Evolutionary conservation across 2,329 filamentous ascomycete species (phyloP).

Genomic region (Arthrobotrys iridis): DNA sequence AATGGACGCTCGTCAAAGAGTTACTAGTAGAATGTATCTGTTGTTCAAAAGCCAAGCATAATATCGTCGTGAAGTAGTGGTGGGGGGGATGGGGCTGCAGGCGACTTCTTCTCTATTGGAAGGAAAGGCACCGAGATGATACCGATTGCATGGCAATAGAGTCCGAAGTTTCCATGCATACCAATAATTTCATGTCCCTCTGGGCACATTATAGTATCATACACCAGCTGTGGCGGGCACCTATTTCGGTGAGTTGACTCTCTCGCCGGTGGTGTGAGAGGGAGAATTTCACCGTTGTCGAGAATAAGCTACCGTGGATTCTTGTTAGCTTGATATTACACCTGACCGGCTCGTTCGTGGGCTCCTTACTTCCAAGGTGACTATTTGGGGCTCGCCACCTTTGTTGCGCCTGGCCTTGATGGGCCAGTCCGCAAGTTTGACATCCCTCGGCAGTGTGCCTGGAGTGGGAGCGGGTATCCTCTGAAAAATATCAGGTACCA

Average conservation of each 20-base stretch:
- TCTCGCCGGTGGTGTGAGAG: conserved; percentile 30
- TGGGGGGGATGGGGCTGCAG: not conserved
- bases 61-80: conserved; percentile 19
- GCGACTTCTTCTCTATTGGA: conserved; percentile 33
- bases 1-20: not conserved
- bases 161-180: conserved; percentile 48
- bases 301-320: conserved; percentile 14
- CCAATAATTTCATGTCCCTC: conserved; percentile 49
- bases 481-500: conserved; percentile 41
- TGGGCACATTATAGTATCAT: conserved; percentile 46
- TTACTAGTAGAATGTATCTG: not conserved
- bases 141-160: conserved; percentile 48
- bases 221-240: conserved; percentile 36
- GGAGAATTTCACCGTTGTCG: conserved; percentile 23
- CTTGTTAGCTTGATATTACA: not conserved
- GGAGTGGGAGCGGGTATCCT: conserved; percentile 29
- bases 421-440: conserved; percentile 51
- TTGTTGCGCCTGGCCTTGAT: conserved; percentile 49
- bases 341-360: not conserved
- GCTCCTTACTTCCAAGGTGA: conserved; percentile 32
- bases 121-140: conserved; percentile 44
- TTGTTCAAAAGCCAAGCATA: conserved; percentile 14
- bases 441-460: conserved; percentile 31
- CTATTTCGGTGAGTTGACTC: conserved; percentile 44
- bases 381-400: conserved; percentile 50